Base-by-base conservation (phyloP, 768 basidiomycete species). In the Rhodotorula kratochvilovae region DNA sequence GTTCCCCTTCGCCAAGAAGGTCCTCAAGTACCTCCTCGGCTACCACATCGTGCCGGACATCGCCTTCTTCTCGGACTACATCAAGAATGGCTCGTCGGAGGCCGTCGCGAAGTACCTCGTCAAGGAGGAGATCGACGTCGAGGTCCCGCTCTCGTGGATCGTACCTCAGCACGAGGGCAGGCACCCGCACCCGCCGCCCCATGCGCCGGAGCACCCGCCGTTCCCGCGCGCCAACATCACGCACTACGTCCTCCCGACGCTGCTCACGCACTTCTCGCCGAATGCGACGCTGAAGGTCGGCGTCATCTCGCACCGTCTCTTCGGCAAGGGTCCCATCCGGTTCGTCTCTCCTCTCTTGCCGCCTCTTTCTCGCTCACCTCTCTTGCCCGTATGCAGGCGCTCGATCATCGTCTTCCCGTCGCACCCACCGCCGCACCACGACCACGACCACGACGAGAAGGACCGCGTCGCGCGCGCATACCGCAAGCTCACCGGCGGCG, bases 11-110 rank as follows among this genome's bases (percentile, higher is more conserved):
- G 51, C 68, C 4, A 63, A 65, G 54, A 51, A 53, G 33, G 77
- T 77, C 42, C 71, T 83, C 61, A 76, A 76, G 54, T 80, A 81
- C 67, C 36, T 82, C 53, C 74, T 82, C 33, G 72, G 74, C 1
- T 81, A 80, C 76, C 82, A 83, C 76, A 74, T 80, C 70, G 68
- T 82, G n/a, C 81, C 81, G 27, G 65, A 80, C 65, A 71, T 79
- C 10, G 66, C 79, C 29, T 73, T 83, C 62, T 78, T 80, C 63
- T 76, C 79, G 51, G 82, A 83, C 75, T 74, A 78, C 60, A 55
- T 79, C 69, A 72, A 79, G 71, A 73, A 73, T 65, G 79, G 70
- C 45, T 74, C 67, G 55, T 55, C 64, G 21, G 65, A 61, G 39
- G 23, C 67, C 16, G 56, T 56, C 29, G 39, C 39, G 19, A 17